Evolutionary conservation across 2,329 filamentous ascomycete genomes (phyloP).

Genomic region (Fusarium citri): DNA sequence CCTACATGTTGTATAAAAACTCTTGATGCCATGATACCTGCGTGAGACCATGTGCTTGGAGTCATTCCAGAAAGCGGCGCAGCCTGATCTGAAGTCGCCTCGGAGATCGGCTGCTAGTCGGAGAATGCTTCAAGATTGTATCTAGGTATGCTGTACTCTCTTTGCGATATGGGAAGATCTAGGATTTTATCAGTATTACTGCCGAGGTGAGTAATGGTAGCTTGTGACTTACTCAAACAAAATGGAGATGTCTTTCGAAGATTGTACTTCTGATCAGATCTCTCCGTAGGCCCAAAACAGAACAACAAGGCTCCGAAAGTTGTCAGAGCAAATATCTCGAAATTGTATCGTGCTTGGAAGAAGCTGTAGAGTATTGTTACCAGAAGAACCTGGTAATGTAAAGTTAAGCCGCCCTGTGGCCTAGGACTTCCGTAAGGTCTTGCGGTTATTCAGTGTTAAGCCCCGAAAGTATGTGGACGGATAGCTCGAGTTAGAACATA

Average conservation of each 20-base stretch:
- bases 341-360: not conserved
- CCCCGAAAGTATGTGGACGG: accelerated
- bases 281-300: not conserved
- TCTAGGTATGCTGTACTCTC: not conserved
- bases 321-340: not conserved
- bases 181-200: not conserved
- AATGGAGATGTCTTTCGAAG: not conserved
- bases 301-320: not conserved
- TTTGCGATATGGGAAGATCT: not conserved
- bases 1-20: not conserved
- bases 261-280: not conserved
- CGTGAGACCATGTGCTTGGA: not conserved
- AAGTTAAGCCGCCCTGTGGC: not conserved
- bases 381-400: not conserved
- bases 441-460: not conserved
- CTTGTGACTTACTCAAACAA: not conserved
- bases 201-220: not conserved
- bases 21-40: not conserved
- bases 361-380: not conserved
- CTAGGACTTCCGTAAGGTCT: not conserved
- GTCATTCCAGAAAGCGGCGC: not conserved
- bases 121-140: not conserved
- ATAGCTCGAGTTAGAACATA: not conserved
- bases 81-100: not conserved
- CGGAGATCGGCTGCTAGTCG: not conserved